Evolutionary conservation across 257 asterid species (phyloP).

Genomic region (Lycium barbarum): DNA sequence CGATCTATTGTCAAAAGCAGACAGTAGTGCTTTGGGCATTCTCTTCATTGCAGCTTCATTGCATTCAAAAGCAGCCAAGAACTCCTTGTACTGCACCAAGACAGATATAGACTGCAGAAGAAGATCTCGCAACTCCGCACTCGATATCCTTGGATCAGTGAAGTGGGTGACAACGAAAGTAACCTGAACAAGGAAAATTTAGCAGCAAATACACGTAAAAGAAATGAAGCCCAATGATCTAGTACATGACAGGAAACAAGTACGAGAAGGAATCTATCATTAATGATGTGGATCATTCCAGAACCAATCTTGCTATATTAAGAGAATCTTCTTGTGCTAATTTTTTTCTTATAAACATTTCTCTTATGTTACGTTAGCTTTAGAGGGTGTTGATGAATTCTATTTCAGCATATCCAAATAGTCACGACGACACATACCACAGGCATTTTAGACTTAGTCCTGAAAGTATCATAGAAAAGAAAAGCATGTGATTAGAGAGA

Average conservation of each 20-base stretch:
- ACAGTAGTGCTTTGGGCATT: slow-evolving; percentile 84
- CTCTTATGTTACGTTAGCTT: not conserved
- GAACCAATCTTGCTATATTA: slow-evolving; percentile 10
- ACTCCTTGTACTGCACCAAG: slow-evolving; percentile 84
- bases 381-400: not conserved
- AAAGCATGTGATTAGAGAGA: not conserved
- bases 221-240: slow-evolving; percentile 15
- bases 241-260: slow-evolving; percentile 10
- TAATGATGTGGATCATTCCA: slow-evolving; percentile 7
- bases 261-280: slow-evolving; percentile 11
- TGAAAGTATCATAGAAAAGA: slow-evolving; percentile 9
- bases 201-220: slow-evolving; percentile 14
- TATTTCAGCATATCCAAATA: slow-evolving; percentile 12
- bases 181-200: slow-evolving; percentile 56
- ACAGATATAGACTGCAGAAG: slow-evolving; percentile 94
- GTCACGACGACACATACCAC: not conserved
- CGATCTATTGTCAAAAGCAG: slow-evolving; percentile 89
- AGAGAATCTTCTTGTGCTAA: not conserved
- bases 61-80: slow-evolving; percentile 82
- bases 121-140: slow-evolving; percentile 90
- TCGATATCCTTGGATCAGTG: slow-evolving; percentile 89
- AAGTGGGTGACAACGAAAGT: slow-evolving; percentile 86
- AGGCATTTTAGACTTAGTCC: not conserved
- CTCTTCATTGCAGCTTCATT: slow-evolving; percentile 73
- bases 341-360: not conserved